Evolutionary conservation across 371 early-diverging fungal genomes (phyloP).

Genomic region (Phascolomyces articulosus): DNA sequence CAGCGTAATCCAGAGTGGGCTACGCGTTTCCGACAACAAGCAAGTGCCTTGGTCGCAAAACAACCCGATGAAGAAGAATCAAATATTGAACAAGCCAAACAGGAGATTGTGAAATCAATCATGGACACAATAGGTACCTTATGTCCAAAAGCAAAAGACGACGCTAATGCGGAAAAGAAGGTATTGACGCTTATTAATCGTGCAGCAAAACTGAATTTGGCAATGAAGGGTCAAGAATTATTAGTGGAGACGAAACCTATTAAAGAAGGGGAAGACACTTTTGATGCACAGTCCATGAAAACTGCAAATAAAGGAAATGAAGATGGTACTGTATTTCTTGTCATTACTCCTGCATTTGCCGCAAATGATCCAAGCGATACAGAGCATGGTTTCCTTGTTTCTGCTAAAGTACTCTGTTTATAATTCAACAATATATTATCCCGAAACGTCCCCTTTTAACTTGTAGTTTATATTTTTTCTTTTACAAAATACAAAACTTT

Average conservation of each 20-base stretch:
- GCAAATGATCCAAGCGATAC: slow-evolving; percentile 31
- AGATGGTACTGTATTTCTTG: slow-evolving; percentile 16
- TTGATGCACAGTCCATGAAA: slow-evolving; percentile 18
- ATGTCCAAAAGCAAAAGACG: neutral
- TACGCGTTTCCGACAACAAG: slow-evolving; percentile 40
- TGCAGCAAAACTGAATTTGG: slow-evolving; percentile 25
- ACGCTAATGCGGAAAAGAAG: slow-evolving; percentile 30
- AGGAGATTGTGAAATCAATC: slow-evolving; percentile 16
- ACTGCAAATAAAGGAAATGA: slow-evolving; percentile 27
- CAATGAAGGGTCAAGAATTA: slow-evolving; percentile 37
- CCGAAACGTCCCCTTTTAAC: too few relatives aligned
- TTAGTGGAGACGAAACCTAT: slow-evolving; percentile 1
- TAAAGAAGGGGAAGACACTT: slow-evolving; percentile 14
- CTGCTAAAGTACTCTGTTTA: slow-evolving; percentile 17
- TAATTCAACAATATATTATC: too few relatives aligned
- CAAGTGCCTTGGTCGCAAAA: slow-evolving; percentile 29
- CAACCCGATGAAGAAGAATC: slow-evolving; percentile 24
- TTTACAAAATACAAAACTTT: too few relatives aligned
- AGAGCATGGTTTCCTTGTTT: slow-evolving; percentile 26
- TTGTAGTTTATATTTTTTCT: too few relatives aligned
- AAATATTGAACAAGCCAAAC: slow-evolving; percentile 18
- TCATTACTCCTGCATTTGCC: slow-evolving; percentile 21
- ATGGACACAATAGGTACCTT: slow-evolving; percentile 29
- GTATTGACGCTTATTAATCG: slow-evolving; percentile 29
- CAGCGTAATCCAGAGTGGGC: slow-evolving; percentile 35